Base-by-base conservation (phyloP, 805 yeast genomes). In the Sugiyamaella floridensis region DNA sequence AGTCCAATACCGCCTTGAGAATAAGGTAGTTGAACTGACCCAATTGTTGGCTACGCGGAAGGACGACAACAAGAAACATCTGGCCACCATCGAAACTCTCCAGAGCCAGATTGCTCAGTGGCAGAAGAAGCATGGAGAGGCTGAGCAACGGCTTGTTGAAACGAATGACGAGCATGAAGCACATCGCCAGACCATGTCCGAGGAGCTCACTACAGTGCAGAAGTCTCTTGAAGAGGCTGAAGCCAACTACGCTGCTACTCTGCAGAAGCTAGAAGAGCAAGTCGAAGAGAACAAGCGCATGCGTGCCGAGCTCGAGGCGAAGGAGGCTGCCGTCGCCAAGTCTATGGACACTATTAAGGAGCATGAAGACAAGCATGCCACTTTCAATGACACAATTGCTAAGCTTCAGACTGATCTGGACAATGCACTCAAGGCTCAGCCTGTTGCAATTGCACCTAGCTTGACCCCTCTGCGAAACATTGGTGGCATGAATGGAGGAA, bases 1-100 rank as follows among this genome's bases (percentile, higher is more conserved):
- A 67, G 95, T 88, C 41, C 89, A 95, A 63, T 93, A 89, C 71
- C 82, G 86, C 67, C 78, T 95, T 63, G 99, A 93, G 70, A 93
- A 93, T 71, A 93, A 95, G 76, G 97, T 95, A n/a, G 89, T 93
- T 59, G 95, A 90, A 69, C 79, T 93, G 60, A 92, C 97, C 2
- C 95, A 92, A 64, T 79, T 85, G 11, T 75, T 92, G 55, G 81
- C 96, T 0, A 71, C 82, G 40, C 86, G 88, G 67, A 83, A 86
- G 22, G 86, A 81, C 59, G 97, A 89, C 60, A 90, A 90, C 69
- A 85, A 84, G 72, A 78, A 77, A 55, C 75, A 92, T 64, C 76
- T 80, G 54, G 70, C 71, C 14, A 85, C 86, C 62, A 79, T 90
- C 48, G 76, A 78, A 20, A 55, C 58, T 48, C 53, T 63, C 43